Conservation (phyloP, 495 filamentous ascomycete species). For the Penicillium ucsense region DNA sequence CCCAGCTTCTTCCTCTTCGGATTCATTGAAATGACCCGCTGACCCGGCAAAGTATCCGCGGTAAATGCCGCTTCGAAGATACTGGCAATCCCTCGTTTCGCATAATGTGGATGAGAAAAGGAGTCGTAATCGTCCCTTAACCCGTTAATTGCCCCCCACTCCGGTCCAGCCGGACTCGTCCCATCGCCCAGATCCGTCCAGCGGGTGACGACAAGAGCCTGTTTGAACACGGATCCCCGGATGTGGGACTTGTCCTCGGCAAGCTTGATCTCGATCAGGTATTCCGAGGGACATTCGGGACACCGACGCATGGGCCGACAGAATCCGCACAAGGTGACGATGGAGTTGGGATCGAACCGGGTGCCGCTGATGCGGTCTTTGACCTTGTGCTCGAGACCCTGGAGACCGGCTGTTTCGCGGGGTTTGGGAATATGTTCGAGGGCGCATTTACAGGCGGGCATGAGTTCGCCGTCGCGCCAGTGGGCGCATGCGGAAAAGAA, state of each 20-base stretch:
- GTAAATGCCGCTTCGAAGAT: slow-evolving; percentile 47
- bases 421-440: slow-evolving; percentile 43
- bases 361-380: slow-evolving; percentile 27
- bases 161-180: slow-evolving; percentile 24
- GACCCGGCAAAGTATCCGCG: slow-evolving; percentile 43
- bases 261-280: slow-evolving; percentile 47
- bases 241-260: slow-evolving; percentile 34
- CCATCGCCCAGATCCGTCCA: slow-evolving; percentile 53
- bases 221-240: slow-evolving; percentile 34
- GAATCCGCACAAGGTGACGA: slow-evolving; percentile 39
- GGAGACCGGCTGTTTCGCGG: slow-evolving; percentile 27
- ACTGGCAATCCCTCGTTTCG: slow-evolving; percentile 42
- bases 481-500: slow-evolving; percentile 51
- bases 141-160: slow-evolving; percentile 45
- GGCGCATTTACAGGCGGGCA: slow-evolving; percentile 48
- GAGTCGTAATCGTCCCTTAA: slow-evolving; percentile 36
- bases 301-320: slow-evolving; percentile 49
- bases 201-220: slow-evolving; percentile 48
- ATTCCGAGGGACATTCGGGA: slow-evolving; percentile 51
- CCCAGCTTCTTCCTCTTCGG: slow-evolving; percentile 37
- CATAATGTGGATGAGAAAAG: slow-evolving; percentile 32
- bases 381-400: slow-evolving; percentile 30
- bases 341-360: slow-evolving; percentile 31
- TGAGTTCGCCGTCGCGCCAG: slow-evolving; percentile 50
- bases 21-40: slow-evolving; percentile 47